Conservation (phyloP, 768 basidiomycete genomes). For the Cubamyces sp. region DNA sequence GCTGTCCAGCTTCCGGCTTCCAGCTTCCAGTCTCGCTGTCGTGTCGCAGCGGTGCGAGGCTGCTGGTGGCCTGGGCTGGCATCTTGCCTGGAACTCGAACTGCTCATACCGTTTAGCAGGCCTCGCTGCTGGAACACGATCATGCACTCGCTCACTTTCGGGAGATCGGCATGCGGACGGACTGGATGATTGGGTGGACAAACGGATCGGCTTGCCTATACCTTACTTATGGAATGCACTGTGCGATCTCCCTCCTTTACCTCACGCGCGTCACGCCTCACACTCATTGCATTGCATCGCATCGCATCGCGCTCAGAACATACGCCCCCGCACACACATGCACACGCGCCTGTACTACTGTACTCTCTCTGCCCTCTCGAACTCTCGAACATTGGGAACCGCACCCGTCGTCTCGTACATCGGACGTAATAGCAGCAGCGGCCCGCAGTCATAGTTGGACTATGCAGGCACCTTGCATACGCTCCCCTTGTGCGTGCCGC, state of each 20-base stretch:
- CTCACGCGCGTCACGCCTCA: background rate
- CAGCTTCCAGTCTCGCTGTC: background rate
- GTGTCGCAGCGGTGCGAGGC: background rate
- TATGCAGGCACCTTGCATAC: slow-evolving; percentile 19
- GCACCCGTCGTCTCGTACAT: background rate
- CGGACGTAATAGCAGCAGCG: background rate
- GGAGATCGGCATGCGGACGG: slow-evolving; percentile 12
- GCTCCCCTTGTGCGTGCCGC: slow-evolving; percentile 5
- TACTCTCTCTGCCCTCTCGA: background rate
- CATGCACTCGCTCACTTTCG: slow-evolving; percentile 8
- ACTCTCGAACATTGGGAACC: background rate
- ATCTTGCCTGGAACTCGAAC: background rate
- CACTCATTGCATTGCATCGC: slow-evolving; percentile 7
- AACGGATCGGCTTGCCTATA: slow-evolving; percentile 18
- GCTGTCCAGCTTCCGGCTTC: no score
- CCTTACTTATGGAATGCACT: slow-evolving; percentile 16
- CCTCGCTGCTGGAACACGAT: background rate
- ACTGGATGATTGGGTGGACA: slow-evolving; percentile 6
- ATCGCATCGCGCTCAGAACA: background rate
- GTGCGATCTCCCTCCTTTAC: slow-evolving; percentile 1
- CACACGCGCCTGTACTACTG: background rate
- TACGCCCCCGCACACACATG: background rate
- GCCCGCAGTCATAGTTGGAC: slow-evolving; percentile 19
- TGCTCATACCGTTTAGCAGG: slow-evolving; percentile 13
- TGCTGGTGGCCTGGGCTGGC: background rate